Base-by-base conservation (phyloP, 768 basidiomycete genomes). In the Podaxis rugospora region DNA sequence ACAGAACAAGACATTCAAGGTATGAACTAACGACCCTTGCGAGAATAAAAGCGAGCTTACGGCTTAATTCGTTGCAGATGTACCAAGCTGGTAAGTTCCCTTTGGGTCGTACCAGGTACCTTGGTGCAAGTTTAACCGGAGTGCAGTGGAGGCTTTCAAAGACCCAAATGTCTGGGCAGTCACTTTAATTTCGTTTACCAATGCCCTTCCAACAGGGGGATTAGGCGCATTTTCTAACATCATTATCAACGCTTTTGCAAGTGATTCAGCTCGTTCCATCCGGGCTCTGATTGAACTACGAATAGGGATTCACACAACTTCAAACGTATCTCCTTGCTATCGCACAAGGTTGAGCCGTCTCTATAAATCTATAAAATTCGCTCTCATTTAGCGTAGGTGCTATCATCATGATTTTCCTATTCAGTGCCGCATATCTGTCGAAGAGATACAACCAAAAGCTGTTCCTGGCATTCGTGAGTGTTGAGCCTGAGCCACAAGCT, bases 241-340 rank as follows among this genome's bases (percentile, higher is more conserved):
- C 61, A 81, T 83, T 60, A 64, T 83, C 52, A 78, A 72, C 27
- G 77, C 75, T 36, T 80, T 80, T 57, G 76, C 77, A 63, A 59
- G 74, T 49, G 46, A 9, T 42, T 18, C 28, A 32, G 28, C 28
- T 7, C 23, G 18, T 49, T 25, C 13, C 7, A 23, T 25, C 2
- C 47, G 5, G 18, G 11, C 23, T n/a, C 47, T 10, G 18, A 21
- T 49, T 23, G 21, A 25, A 3, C 18, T 49, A 25, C 23, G 47
- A 49, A 11, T 55, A 82, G 69, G 82, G 82, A 18, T 84, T 78
- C 66, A 76, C 78, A 3, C 72, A 72, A 21, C 66, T 80, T 16
- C 81, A 83, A 65, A 81, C 81, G 10, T 81, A 83, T 64, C 66
- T 84, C n/a, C 71, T 83, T n/a, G 79, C 80, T 0, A 79, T 79